Percentiles rank a stretch among this genome's conserved stretches.
These are phyloP conservation scores for Ogataea nitratoaversa DNA, from an alignment of 805 yeast genomes.

Conservation along the genomic window DNA sequence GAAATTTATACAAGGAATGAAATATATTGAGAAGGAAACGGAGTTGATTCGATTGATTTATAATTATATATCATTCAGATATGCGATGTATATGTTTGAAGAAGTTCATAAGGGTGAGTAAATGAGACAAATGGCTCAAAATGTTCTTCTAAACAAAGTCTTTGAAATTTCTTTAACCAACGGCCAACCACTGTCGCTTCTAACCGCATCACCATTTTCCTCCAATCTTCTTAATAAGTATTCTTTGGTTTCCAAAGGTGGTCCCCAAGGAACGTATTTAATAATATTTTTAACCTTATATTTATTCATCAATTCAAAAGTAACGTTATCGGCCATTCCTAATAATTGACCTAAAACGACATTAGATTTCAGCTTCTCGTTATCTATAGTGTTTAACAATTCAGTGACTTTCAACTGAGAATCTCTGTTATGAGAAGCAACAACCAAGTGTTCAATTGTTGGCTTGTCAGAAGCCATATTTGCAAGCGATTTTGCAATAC, in stretches of 20 bases:
- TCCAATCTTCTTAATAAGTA: constrained; percentile 84
- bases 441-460: constrained; percentile 72
- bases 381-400: constrained; percentile 33
- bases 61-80: too few relatives aligned
- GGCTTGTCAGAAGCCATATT: constrained; percentile 43
- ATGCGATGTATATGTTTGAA: too few relatives aligned
- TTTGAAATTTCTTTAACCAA: constrained; percentile 51
- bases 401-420: constrained; percentile 73
- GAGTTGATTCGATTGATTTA: too few relatives aligned
- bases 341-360: constrained; percentile 85
- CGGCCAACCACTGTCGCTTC: constrained; percentile 77
- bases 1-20: too few relatives aligned
- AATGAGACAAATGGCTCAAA: constrained; percentile 2
- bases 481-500: constrained; percentile 58
- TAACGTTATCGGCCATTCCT: constrained; percentile 93
- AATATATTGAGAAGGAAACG: too few relatives aligned
- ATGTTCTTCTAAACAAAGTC: constrained; percentile 31
- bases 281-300: constrained; percentile 70
- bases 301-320: constrained; percentile 64
- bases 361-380: constrained; percentile 41
- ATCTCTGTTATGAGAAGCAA: constrained; percentile 83
- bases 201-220: constrained; percentile 94
- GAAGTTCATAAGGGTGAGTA: too few relatives aligned
- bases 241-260: constrained; percentile 89
- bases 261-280: constrained; percentile 98